phyloP scores from a whole-genome alignment of 169 alveolate species.

The Plasmodium vinckei region DNA sequence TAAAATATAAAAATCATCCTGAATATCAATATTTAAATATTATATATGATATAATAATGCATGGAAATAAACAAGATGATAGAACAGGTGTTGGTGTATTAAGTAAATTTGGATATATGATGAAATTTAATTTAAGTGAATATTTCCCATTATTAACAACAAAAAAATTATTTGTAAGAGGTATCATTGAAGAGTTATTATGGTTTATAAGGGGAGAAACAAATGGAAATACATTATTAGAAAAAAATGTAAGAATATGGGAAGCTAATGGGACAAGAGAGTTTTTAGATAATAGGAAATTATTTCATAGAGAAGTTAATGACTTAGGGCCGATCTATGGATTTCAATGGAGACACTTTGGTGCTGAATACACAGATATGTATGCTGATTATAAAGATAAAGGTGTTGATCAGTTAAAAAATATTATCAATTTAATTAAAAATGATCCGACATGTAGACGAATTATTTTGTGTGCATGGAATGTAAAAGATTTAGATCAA shows the following conservation, averaged over 20 bases:
- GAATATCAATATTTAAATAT: slow-evolving; percentile 95
- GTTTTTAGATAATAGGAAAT: slow-evolving; percentile 94
- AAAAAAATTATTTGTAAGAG: slow-evolving; percentile 94
- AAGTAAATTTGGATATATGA: slow-evolving; percentile 94
- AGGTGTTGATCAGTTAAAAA: slow-evolving; percentile 96
- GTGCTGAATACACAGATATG: slow-evolving; percentile 94
- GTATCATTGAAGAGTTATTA: slow-evolving; percentile 95
- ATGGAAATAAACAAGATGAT: slow-evolving; percentile 92
- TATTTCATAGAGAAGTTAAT: slow-evolving; percentile 95
- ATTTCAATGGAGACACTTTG: slow-evolving; percentile 98
- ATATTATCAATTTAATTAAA: slow-evolving; percentile 90
- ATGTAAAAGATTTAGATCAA: slow-evolving; percentile 92
- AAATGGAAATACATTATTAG: slow-evolving; percentile 93
- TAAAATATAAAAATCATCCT: slow-evolving; percentile 87
- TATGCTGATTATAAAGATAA: slow-evolving; percentile 90
- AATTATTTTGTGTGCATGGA: slow-evolving; percentile 96
- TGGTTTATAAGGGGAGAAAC: slow-evolving; percentile 97
- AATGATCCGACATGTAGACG: slow-evolving; percentile 96
- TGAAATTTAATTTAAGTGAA: slow-evolving; percentile 94
- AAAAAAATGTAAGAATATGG: slow-evolving; percentile 96
- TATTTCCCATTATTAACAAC: slow-evolving; percentile 97
- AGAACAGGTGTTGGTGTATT: slow-evolving; percentile 93
- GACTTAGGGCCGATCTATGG: slow-evolving; percentile 99
- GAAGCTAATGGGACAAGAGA: slow-evolving; percentile 98
- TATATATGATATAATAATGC: slow-evolving; percentile 91